Base-by-base conservation (phyloP, 1,139 yeast species). In the Taphrina flavorubra region DNA sequence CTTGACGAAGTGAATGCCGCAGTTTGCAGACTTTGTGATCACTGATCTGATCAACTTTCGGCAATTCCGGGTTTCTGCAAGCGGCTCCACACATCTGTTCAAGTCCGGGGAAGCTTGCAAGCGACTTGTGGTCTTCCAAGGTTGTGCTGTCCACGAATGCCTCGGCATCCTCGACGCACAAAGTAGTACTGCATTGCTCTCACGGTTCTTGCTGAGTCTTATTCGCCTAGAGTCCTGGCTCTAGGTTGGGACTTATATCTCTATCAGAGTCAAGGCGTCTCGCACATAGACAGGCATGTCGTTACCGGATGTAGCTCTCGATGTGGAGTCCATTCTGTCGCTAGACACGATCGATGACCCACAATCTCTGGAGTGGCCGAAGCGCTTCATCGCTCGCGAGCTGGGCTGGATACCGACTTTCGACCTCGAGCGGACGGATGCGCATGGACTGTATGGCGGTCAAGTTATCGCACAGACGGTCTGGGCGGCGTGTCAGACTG, bases 401-500 rank as follows among this genome's bases (percentile, higher is more conserved):
- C 25, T 53, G 31, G 67, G 61, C 11, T 63, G 67, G 67, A 47
- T 63, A 5, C 67, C 67, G 1, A 57, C 59, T 18, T 63, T 63
- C 34, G 67, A 57, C 37, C 55, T 53, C 10, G 67, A 57, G 25
- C 42, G 67, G 10, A 57, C 59, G 31, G 67, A 63, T 16, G 47
- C 67, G 10, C 67, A 63, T 46, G 67, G 67, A 10, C 55, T 63
- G 20, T 63, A 63, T 31, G 67, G 67, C 20, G 67, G 67, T 18
- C 67, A 63, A 16, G 67, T 57, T 39, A 63, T 63, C 20, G 67
- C 67, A 20, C 67, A 63, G 47, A 53, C 67, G 10, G 59, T 56
- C 44, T 63, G 67, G 67, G 60, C 67, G 2, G 67, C 67, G 5
- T 63, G 67, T 20, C 67, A 63, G 53, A 63, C 67, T 6, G 67